Evolutionary conservation across 805 yeast genomes (phyloP).

Genomic region (Cyberlindnera petersonii): DNA sequence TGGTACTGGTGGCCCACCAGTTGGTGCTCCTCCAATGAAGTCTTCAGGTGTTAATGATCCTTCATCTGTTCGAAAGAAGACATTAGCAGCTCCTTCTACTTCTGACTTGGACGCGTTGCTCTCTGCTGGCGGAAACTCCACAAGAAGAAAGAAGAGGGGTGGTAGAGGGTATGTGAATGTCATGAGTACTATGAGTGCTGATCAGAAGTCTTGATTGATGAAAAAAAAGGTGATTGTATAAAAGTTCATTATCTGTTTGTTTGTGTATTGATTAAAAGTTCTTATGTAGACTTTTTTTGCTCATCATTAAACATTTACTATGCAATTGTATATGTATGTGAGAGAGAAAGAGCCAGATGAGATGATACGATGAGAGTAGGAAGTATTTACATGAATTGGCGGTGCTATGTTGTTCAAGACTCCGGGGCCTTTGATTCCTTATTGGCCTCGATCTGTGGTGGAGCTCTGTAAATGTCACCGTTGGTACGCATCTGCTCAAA

Average conservation of each 20-base stretch:
- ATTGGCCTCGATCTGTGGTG: conserved; percentile 16
- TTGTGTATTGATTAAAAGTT: too few species aligned
- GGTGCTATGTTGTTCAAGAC: too few species aligned
- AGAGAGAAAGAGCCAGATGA: too few species aligned
- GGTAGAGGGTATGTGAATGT: conserved; percentile 68
- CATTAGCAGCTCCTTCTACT: conserved; percentile 1
- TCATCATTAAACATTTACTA: too few species aligned
- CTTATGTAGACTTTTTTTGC: too few species aligned
- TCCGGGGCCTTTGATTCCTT: too few species aligned
- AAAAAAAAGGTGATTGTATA: neutral
- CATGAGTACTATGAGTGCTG: conserved; percentile 4
- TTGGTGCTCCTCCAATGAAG: conserved; percentile 12
- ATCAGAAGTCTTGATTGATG: conserved; percentile 3
- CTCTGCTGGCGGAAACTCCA: conserved; percentile 27
- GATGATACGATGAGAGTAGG: too few species aligned
- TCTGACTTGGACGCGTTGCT: conserved; percentile 45
- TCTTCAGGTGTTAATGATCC: conserved; percentile 2
- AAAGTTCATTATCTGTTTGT: too few species aligned
- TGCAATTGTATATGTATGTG: neutral
- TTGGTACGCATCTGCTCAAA: conserved; percentile 30
- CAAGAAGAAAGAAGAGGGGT: conserved; percentile 40
- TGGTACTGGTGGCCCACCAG: conserved; percentile 14
- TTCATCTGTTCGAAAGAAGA: conserved; percentile 4
- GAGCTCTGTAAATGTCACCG: conserved; percentile 34
- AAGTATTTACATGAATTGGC: neutral